phyloP scores from a whole-genome alignment of 139 green algal genomes.

The Chlamydomonas eustigma region DNA sequence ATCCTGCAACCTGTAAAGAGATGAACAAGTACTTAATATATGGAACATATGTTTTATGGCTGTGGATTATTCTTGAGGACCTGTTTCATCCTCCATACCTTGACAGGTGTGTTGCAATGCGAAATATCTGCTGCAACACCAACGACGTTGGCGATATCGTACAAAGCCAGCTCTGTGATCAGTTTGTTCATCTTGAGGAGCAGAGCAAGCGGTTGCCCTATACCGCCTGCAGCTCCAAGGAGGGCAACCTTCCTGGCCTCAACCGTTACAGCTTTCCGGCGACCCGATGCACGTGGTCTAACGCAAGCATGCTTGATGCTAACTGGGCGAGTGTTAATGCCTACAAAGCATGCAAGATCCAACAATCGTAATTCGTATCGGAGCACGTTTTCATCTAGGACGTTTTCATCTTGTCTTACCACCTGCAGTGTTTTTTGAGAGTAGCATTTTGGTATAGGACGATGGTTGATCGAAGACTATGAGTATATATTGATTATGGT shows the following conservation, averaged over 20 bases:
- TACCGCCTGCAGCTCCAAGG: conserved; percentile 78
- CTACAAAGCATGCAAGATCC: too few relatives aligned
- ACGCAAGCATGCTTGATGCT: not conserved
- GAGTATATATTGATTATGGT: too few relatives aligned
- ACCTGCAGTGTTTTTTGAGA: too few relatives aligned
- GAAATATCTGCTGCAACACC: conserved; percentile 91
- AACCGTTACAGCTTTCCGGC: not conserved
- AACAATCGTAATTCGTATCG: too few relatives aligned
- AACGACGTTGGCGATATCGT: conserved; percentile 89
- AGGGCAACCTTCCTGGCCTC: conserved; percentile 56
- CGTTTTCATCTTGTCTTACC: too few relatives aligned
- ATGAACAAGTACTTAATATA: not conserved
- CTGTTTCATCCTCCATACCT: conserved; percentile 42
- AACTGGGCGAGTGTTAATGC: not conserved
- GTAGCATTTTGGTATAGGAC: too few relatives aligned
- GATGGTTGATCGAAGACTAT: too few relatives aligned
- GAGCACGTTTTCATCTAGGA: too few relatives aligned
- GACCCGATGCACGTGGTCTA: not conserved
- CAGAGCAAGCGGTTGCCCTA: conserved; percentile 81
- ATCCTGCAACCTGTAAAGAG: conserved; percentile 7
- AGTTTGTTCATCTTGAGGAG: conserved; percentile 85
- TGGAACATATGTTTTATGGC: too few relatives aligned
- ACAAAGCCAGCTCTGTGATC: conserved; percentile 87
- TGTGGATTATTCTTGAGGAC: too few relatives aligned
- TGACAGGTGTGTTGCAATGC: conserved; percentile 86